These are phyloP conservation scores for Lojkania enalia DNA, from an alignment of 2,329 filamentous ascomycete species.

Conservation along the genomic window DNA sequence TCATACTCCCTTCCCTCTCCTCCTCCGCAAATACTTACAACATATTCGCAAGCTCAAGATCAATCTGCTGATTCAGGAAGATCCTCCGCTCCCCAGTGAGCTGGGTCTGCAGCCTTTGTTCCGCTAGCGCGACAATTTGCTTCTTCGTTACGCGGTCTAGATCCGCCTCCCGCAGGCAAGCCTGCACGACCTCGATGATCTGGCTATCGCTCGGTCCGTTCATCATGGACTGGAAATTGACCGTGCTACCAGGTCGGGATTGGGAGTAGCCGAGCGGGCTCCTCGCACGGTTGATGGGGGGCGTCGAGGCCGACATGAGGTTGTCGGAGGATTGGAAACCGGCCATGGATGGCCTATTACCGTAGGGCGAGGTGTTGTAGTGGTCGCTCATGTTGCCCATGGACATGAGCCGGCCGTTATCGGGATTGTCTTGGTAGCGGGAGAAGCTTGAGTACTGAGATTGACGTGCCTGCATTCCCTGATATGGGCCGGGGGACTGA, in stretches of 20 bases:
- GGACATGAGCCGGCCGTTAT: conserved; percentile 59
- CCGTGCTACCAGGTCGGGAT: conserved; percentile 57
- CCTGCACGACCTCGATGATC: conserved; percentile 83
- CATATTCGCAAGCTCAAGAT: conserved; percentile 92
- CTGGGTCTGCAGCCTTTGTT: conserved; percentile 90
- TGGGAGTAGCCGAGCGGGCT: conserved; percentile 55
- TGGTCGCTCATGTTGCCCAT: conserved; percentile 59
- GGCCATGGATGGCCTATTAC: conserved; percentile 45
- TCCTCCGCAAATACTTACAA: conserved; percentile 49
- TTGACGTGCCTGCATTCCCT: conserved; percentile 66
- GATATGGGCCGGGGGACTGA: conserved; percentile 71
- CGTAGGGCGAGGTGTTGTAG: conserved; percentile 43
- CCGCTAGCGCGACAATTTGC: conserved; percentile 80
- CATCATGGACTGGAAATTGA: conserved; percentile 61
- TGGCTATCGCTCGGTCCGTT: conserved; percentile 74
- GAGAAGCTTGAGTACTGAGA: conserved; percentile 70
- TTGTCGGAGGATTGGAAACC: conserved; percentile 49
- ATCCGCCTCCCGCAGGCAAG: conserved; percentile 83
- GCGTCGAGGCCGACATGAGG: conserved; percentile 41
- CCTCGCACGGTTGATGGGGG: conserved; percentile 44
- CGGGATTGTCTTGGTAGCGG: conserved; percentile 66
- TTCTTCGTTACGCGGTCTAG: conserved; percentile 99
- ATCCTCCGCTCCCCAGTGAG: conserved; percentile 80
- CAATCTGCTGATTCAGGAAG: conserved; percentile 92
- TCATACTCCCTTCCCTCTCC: no score